phyloP scores from a whole-genome alignment of 306 rosid genomes.

The Medicago ruthenica region DNA sequence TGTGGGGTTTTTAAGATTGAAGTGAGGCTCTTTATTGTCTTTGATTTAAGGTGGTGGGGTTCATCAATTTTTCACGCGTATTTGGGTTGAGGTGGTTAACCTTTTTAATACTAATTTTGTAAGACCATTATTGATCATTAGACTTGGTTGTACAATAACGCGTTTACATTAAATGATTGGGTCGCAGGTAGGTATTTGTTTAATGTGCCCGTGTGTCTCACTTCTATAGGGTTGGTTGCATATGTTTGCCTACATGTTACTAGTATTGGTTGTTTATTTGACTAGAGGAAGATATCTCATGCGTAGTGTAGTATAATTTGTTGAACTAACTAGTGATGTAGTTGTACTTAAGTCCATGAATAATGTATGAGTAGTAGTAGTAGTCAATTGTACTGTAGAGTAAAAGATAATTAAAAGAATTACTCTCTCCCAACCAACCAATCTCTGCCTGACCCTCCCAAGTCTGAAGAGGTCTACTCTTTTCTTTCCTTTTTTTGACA shows the following conservation, averaged over 20 bases:
- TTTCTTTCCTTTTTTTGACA: neutral
- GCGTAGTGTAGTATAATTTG: neutral
- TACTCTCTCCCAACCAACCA: neutral
- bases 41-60: neutral
- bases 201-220: neutral
- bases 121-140: neutral
- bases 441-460: neutral
- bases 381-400: neutral
- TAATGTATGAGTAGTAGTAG: too few relatives aligned
- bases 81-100: neutral
- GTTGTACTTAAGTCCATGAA: too few relatives aligned
- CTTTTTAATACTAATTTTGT: neutral
- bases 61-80: neutral
- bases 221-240: neutral
- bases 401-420: neutral
- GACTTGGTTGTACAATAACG: slow-evolving; percentile 18
- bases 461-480: neutral
- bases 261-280: too few relatives aligned
- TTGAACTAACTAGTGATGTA: neutral
- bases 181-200: neutral
- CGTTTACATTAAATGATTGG: neutral
- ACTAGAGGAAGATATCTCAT: too few relatives aligned
- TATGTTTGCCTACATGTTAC: neutral
- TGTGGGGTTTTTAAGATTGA: neutral
- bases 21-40: neutral